Conservation (phyloP, 139 green algal species). For the Coelastrella sp. region DNA sequence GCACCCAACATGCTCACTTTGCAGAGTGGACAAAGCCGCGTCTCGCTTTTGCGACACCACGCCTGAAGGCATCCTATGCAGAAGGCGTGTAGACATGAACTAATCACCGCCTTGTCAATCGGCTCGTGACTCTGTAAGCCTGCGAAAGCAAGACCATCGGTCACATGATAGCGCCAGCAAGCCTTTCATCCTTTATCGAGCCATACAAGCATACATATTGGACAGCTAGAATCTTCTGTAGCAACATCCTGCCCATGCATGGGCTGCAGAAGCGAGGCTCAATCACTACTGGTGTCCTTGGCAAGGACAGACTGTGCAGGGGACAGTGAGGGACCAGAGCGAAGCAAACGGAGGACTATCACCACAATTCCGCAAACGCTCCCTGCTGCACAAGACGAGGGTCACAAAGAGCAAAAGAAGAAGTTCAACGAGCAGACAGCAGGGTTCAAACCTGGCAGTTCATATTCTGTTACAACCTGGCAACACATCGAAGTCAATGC, state of each 20-base stretch:
- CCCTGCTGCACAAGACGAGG: too few relatives aligned
- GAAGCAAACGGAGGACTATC: too few relatives aligned
- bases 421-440: too few relatives aligned
- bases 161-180: not conserved
- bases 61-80: slow-evolving; percentile 10
- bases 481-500: too few relatives aligned
- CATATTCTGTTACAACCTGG: too few relatives aligned
- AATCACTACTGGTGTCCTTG: too few relatives aligned
- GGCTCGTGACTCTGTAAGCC: not conserved
- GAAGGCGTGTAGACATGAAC: not conserved
- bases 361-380: too few relatives aligned
- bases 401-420: too few relatives aligned
- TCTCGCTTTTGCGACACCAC: slow-evolving; percentile 23
- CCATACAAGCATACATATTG: not conserved
- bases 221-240: not conserved
- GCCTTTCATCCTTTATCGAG: not conserved
- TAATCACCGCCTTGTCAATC: not conserved
- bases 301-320: too few relatives aligned
- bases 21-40: slow-evolving; percentile 12
- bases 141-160: not conserved
- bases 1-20: slow-evolving; percentile 1
- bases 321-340: too few relatives aligned
- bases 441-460: too few relatives aligned
- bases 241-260: not conserved
- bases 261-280: not conserved